Base-by-base conservation (phyloP, 192 early-diverging fungal species). In the Coemansia sp. region DNA sequence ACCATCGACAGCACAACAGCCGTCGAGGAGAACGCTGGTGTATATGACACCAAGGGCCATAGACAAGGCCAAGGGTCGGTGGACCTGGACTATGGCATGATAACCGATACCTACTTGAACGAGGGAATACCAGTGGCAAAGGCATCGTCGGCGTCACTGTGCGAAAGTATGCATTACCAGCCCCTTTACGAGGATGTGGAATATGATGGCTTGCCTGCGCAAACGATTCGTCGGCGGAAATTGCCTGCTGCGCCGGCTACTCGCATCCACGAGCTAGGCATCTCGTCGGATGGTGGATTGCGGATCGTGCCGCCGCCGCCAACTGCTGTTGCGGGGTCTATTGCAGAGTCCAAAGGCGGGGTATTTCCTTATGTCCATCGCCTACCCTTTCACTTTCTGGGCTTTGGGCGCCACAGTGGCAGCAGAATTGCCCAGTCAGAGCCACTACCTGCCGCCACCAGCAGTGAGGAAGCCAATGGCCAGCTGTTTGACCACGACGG, bases 341-440 rank as follows among this genome's bases (percentile, higher is more conserved):
- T 27, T 20, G 62, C n/a, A 7, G 36, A 29, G 16, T 15, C 49
- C 43, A 47, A 51, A 33, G 33, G 63, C n/a, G 60, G 57, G 10
- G 16, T 66, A 3, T 12, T 63, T 29, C 47, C 63, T 3, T 74
- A 71, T 38, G 40, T 69, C 22, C 64, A 42, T 20, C 72, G 68
- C 15, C 68, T 73, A 31, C 72, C 77, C 2, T 18, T 67, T n/a
- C 76, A 65, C 38, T 41, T 79, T 20, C 64, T 68, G 42, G 65
- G 72, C 7, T 20, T 66, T 33, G 57, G 71, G 24, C 65, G 40
- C 22, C 49, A 60, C 47, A 43, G 22, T 31, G 24, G 27, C 66
- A 44, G 52, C 67, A 42, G 57, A 40, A n/a, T 49, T n/a, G 12
- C 27, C 29, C 33, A 59, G 49, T 22, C 63, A 29, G 44, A 34